Conservation (phyloP, 208 protist genomes). For the Acanthamoeba castellanii region DNA sequence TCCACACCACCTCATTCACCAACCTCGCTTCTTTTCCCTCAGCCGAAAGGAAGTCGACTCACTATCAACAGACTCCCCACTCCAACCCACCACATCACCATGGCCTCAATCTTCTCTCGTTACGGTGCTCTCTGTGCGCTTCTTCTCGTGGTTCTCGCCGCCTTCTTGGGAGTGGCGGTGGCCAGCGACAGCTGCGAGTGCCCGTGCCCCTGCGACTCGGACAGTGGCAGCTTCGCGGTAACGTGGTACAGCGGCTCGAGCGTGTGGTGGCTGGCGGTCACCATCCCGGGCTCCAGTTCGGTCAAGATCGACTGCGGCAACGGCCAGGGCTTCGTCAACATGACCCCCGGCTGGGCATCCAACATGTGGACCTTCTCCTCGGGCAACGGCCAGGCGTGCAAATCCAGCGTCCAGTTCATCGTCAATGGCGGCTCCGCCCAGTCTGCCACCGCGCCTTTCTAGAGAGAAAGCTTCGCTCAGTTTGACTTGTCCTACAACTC, state of each 20-base stretch:
- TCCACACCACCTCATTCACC: not conserved
- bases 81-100: not conserved
- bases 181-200: not conserved
- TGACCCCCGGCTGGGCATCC: constrained; percentile 43
- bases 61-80: not conserved
- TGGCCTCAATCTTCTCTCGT: not conserved
- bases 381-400: constrained; percentile 32
- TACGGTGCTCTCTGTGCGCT: not conserved
- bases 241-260: constrained; percentile 63
- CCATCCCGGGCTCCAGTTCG: constrained; percentile 57
- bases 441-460: not conserved
- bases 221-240: not conserved
- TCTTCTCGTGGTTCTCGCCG: not conserved
- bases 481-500: not conserved
- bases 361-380: constrained; percentile 72
- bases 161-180: not conserved
- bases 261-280: constrained; percentile 61
- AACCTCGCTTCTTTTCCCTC: not conserved
- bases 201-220: not conserved
- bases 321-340: constrained; percentile 45
- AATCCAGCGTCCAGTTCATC: constrained; percentile 30
- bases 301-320: constrained; percentile 66
- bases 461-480: not conserved
- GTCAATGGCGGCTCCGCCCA: constrained; percentile 41
- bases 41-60: not conserved